These are phyloP conservation scores for Alloascoidea hylecoeti DNA, from an alignment of 805 yeast genomes.

Conservation along the genomic window DNA sequence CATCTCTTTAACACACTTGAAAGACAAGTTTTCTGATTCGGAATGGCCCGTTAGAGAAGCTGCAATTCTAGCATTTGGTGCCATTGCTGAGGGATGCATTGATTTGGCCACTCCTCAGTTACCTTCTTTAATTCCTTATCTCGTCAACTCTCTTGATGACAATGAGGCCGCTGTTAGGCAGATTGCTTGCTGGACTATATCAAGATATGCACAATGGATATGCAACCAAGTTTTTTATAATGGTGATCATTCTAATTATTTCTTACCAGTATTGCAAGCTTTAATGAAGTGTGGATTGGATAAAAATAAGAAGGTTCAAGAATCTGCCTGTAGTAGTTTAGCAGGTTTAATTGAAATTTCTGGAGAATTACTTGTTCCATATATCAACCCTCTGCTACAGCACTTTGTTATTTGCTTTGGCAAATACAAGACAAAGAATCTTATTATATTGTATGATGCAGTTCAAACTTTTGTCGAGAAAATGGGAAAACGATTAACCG, in stretches of 20 bases:
- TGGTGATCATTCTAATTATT: constrained; percentile 51
- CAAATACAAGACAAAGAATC: constrained; percentile 68
- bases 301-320: constrained; percentile 84
- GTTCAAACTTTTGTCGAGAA: constrained; percentile 81
- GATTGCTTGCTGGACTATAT: constrained; percentile 91
- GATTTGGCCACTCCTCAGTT: constrained; percentile 57
- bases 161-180: constrained; percentile 76
- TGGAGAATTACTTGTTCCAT: constrained; percentile 47
- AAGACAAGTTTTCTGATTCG: constrained; percentile 49
- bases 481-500: constrained; percentile 40
- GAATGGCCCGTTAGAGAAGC: constrained; percentile 92
- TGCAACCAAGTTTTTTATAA: constrained; percentile 49
- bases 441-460: constrained; percentile 77
- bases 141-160: constrained; percentile 70
- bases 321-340: constrained; percentile 81
- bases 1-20: constrained; percentile 60
- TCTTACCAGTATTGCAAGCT: constrained; percentile 66
- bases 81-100: constrained; percentile 80
- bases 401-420: constrained; percentile 65
- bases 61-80: constrained; percentile 76
- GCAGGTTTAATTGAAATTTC: constrained; percentile 73
- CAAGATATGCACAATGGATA: constrained; percentile 78
- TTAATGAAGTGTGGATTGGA: constrained; percentile 68
- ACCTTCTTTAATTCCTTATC: constrained; percentile 71
- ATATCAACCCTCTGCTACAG: constrained; percentile 49